These are phyloP conservation scores for Tulasnella sp. DNA, from an alignment of 768 basidiomycete genomes.

Conservation along the genomic window DNA sequence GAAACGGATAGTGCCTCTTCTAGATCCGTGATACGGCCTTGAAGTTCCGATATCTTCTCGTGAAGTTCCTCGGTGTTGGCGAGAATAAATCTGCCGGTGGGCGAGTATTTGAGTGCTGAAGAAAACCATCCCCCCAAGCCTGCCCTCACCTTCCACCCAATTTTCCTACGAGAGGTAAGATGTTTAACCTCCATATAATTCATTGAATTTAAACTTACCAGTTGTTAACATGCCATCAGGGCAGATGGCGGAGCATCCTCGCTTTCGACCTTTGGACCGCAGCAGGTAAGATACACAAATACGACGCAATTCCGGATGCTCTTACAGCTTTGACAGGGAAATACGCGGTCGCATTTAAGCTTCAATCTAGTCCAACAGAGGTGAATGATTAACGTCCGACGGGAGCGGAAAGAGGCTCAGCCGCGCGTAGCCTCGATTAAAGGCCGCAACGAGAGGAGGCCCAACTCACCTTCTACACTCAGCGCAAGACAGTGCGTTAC, in stretches of 20 bases:
- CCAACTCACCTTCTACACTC: constrained; percentile 27
- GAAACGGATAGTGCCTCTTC: constrained; percentile 20
- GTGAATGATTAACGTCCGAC: constrained; percentile 12
- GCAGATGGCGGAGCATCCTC: constrained; percentile 29
- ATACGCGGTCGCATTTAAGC: constrained; percentile 28
- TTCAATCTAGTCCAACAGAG: constrained; percentile 24
- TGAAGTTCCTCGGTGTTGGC: constrained; percentile 30
- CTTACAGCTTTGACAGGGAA: constrained; percentile 29
- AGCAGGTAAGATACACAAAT: background rate
- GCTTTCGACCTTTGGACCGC: constrained; percentile 24
- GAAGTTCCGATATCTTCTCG: constrained; percentile 27
- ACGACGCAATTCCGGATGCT: background rate
- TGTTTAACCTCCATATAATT: background rate
- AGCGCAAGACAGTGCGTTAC: constrained; percentile 28
- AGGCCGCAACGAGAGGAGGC: background rate
- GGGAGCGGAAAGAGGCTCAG: constrained; percentile 17
- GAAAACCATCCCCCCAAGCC: background rate
- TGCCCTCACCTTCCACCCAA: background rate
- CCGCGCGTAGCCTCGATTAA: background rate
- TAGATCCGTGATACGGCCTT: constrained; percentile 26
- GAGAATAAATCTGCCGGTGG: constrained; percentile 28
- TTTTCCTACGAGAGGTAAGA: constrained; percentile 9
- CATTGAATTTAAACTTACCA: constrained; percentile 26
- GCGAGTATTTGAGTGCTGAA: background rate
- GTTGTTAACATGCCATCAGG: constrained; percentile 29